Evolutionary conservation across 768 basidiomycete species (phyloP), one percentile per base, ranked within the genome.

Genomic region (Pleurotus eryngii): DNA sequence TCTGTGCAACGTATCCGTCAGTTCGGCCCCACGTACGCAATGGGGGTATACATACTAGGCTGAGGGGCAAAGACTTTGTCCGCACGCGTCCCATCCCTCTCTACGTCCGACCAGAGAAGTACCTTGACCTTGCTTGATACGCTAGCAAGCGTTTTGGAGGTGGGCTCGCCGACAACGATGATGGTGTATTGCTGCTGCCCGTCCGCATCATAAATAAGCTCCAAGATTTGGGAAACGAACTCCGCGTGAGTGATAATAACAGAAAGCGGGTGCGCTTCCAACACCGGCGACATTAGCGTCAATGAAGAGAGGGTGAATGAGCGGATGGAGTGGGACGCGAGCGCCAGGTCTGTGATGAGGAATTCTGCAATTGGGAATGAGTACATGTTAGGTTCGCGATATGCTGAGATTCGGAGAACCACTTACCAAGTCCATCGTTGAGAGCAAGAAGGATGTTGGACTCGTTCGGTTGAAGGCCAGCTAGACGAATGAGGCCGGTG

Each of bases 391-490:
- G 22, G 22, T 8, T 18, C 7, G 18, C 22, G 11, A 17, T n/a
- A 15, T 54, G n/a, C 37, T 18, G 38, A 55, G 11, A 56, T 42
- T 1, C 30, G 22, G 38, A 14, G 49, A 14, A 30, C 30, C 37
- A 67, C 79, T 11, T 61, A 89, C 92, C 91, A 46, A 94, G 74
- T 46, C 87, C 71, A 65, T 94, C 92, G 60, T 94, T 89, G 40
- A 95, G 74, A 22, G 93, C 72, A 11, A 94, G 70, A n/a, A 94
- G 68, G 6, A 89, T 89, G 59, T 76, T 85, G 26, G 90, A 87
- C 51, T 83, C 79, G 51, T 76, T 73, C 2, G 83, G 79, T 43
- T 81, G 75, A 5, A 90, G 70, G 15, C 76, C 75, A 2, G 80
- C 81, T 37, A 83, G 72, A 22, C 76, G 78, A 26, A 87, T 64